A percentile compares a stretch with the other conserved stretches of the same genome.
These are phyloP conservation scores for Colletotrichum liaoningense DNA, from an alignment of 2,329 filamentous ascomycete species.

Conservation along the genomic window DNA sequence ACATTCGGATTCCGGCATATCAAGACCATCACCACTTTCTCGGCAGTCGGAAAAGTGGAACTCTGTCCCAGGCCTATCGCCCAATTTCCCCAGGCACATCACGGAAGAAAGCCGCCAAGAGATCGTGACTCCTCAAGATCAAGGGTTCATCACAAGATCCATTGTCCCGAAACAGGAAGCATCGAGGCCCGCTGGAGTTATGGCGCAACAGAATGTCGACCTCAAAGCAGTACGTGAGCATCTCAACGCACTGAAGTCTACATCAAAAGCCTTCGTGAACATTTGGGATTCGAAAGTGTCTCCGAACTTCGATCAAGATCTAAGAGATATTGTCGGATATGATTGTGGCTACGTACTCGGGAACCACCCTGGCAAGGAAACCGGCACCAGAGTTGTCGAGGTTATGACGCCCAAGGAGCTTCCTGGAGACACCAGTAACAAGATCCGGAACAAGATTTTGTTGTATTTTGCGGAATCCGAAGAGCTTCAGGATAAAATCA, in stretches of 20 bases:
- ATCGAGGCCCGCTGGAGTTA: not conserved
- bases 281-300: constrained; percentile 1
- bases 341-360: constrained; percentile 2
- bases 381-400: not conserved
- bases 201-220: not conserved
- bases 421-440: not conserved
- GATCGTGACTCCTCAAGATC: no score
- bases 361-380: not conserved
- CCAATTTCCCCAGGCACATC: not conserved
- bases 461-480: not conserved
- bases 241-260: not conserved
- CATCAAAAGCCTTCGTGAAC: not conserved
- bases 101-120: not conserved
- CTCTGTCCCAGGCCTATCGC: not conserved
- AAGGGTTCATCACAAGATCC: not conserved
- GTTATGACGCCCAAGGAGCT: constrained; percentile 3
- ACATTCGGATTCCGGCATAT: no score
- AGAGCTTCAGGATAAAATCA: not conserved
- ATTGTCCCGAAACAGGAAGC: no score
- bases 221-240: not conserved
- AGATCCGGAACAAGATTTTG: not conserved
- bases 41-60: not conserved
- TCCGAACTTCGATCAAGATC: no score
- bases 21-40: not conserved
- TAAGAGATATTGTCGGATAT: not conserved